Evolutionary conservation across 495 filamentous ascomycete species (phyloP).

Genomic region (Ramalina peruviana): DNA sequence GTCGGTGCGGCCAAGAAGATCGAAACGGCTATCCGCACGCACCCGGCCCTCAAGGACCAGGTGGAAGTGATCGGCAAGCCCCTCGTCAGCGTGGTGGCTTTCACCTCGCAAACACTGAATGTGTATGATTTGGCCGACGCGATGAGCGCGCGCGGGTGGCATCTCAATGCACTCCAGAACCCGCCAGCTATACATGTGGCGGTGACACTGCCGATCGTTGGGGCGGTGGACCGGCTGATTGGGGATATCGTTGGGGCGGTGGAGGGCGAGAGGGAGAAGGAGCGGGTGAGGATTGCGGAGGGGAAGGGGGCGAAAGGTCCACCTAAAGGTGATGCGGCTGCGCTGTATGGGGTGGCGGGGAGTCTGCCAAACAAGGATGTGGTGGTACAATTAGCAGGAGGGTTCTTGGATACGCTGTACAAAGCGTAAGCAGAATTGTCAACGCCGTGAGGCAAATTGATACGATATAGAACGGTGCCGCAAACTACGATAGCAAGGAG

Average conservation of each 20-base stretch:
- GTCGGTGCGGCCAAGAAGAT: conserved; percentile 79
- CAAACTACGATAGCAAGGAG: too few species aligned
- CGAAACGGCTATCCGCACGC: conserved; percentile 53
- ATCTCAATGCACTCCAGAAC: conserved; percentile 84
- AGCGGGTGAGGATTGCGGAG: conserved; percentile 48
- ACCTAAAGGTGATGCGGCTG: conserved; percentile 56
- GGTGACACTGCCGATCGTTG: conserved; percentile 80
- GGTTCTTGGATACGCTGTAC: conserved; percentile 91
- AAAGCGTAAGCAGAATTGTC: conserved; percentile 50
- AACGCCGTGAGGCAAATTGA: background rate
- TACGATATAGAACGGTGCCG: too few species aligned
- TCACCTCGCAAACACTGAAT: conserved; percentile 61
- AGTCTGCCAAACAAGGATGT: conserved; percentile 91
- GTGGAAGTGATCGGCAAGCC: conserved; percentile 74
- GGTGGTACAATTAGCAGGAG: conserved; percentile 75
- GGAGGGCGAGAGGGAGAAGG: conserved; percentile 57
- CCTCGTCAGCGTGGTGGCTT: conserved; percentile 80
- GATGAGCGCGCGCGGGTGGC: conserved; percentile 76
- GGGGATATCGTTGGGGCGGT: conserved; percentile 65
- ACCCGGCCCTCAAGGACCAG: conserved; percentile 50
- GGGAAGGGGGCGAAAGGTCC: conserved; percentile 58
- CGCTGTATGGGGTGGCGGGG: conserved; percentile 89
- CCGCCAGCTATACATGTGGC: conserved; percentile 94
- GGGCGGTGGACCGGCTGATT: conserved; percentile 61
- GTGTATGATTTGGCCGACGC: conserved; percentile 81